Conservation (phyloP, 768 basidiomycete species). For the Boletus vermiculosoides region DNA sequence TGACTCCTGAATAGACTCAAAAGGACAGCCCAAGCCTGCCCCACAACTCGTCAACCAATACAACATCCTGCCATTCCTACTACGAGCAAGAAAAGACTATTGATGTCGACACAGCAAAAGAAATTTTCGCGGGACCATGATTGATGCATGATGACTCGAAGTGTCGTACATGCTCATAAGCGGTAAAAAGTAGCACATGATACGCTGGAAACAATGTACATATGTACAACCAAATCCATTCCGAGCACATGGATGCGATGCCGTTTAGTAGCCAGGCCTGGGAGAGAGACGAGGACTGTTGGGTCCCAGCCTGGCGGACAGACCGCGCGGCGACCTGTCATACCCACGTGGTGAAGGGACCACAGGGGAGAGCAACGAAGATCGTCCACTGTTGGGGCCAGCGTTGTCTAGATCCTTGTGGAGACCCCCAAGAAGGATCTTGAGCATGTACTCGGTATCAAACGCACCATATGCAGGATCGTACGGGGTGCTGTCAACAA, state of each 20-base stretch:
- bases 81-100: neutral
- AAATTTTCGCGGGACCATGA: neutral
- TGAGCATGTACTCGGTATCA: conserved; percentile 36
- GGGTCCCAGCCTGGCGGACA: conserved; percentile 7
- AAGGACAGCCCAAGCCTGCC: neutral
- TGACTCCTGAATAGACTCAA: neutral
- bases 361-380: conserved; percentile 11
- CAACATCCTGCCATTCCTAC: neutral
- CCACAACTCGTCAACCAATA: neutral
- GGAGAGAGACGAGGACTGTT: conserved; percentile 16
- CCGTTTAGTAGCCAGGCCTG: conserved; percentile 13
- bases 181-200: neutral
- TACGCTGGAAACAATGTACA: no score
- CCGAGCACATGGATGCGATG: neutral
- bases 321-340: conserved; percentile 14
- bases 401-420: conserved; percentile 18
- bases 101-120: neutral
- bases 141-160: neutral
- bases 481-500: conserved; percentile 47
- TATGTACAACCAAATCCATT: neutral
- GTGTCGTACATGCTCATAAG: no score
- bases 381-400: conserved; percentile 2
- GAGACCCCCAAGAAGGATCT: conserved; percentile 33
- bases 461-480: conserved; percentile 30
- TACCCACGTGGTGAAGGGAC: neutral